Evolutionary conservation across 495 filamentous ascomycete species (phyloP).

Genomic region (Talaromyces borbonicus): DNA sequence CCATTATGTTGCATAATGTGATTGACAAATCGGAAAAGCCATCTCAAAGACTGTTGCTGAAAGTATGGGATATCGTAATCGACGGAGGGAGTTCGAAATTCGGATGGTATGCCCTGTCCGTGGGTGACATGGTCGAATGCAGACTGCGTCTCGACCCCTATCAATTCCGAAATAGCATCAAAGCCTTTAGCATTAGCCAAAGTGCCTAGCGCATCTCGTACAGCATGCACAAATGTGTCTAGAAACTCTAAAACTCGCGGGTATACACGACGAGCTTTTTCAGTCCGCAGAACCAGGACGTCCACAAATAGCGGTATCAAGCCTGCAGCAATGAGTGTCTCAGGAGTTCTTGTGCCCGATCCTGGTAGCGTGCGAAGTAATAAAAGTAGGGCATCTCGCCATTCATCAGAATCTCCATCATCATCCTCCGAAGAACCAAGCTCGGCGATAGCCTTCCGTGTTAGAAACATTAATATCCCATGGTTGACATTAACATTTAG

Average conservation of each 20-base stretch:
- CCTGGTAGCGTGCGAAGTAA: conserved; percentile 64
- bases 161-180: conserved; percentile 75
- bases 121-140: conserved; percentile 52
- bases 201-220: conserved; percentile 68
- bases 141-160: conserved; percentile 65
- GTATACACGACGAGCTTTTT: conserved; percentile 70
- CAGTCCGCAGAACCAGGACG: conserved; percentile 72
- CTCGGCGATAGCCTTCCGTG: conserved; percentile 79
- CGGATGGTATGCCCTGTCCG: conserved; percentile 64
- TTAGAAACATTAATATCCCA: conserved; percentile 87
- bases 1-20: conserved; percentile 84
- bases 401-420: conserved; percentile 59
- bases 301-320: conserved; percentile 84
- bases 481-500: conserved; percentile 92
- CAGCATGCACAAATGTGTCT: conserved; percentile 72
- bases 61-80: conserved; percentile 91
- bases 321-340: conserved; percentile 73
- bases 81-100: conserved; percentile 68
- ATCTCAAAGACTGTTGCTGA: conserved; percentile 84
- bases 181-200: conserved; percentile 72
- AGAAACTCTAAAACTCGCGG: conserved; percentile 75
- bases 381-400: conserved; percentile 80
- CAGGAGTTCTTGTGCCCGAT: conserved; percentile 58
- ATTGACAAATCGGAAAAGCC: conserved; percentile 91
- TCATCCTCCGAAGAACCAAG: conserved; percentile 52